Evolutionary conservation across 495 filamentous ascomycete species (phyloP).

Genomic region (Darksidea phi): DNA sequence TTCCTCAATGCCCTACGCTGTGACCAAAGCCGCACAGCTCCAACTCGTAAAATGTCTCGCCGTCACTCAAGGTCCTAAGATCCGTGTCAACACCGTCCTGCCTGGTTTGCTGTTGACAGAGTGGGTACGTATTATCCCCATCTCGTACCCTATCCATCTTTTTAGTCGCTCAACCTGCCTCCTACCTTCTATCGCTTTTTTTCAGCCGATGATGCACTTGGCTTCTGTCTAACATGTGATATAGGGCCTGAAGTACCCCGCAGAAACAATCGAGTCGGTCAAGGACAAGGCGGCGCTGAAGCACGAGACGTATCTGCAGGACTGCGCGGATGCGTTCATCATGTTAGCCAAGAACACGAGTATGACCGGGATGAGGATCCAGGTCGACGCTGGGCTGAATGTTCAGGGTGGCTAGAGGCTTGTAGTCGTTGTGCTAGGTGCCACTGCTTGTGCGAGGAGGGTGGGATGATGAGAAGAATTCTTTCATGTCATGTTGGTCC

Average conservation of each 20-base stretch:
- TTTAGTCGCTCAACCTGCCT: neutral
- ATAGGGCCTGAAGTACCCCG: slow-evolving; percentile 40
- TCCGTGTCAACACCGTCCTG: slow-evolving; percentile 65
- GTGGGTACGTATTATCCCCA: slow-evolving; percentile 54
- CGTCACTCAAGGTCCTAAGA: slow-evolving; percentile 61
- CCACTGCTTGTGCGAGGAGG: too few species aligned
- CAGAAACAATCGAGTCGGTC: slow-evolving; percentile 30
- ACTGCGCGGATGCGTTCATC: slow-evolving; percentile 45
- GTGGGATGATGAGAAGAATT: too few species aligned
- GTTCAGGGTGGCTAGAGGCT: slow-evolving; percentile 8
- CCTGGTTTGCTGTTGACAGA: slow-evolving; percentile 70
- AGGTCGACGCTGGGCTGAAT: slow-evolving; percentile 37
- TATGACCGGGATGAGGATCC: slow-evolving; percentile 44
- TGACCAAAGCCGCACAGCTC: slow-evolving; percentile 66
- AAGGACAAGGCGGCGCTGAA: slow-evolving; percentile 42
- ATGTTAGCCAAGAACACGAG: slow-evolving; percentile 45
- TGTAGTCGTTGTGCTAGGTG: too few species aligned
- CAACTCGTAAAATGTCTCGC: slow-evolving; percentile 76
- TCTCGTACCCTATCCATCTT: neutral
- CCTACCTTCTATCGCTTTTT: neutral
- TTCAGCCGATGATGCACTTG: too few species aligned
- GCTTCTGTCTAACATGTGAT: neutral
- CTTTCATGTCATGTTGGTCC: too few species aligned
- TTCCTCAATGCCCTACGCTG: slow-evolving; percentile 63
- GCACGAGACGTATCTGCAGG: slow-evolving; percentile 43